These are phyloP conservation scores for Ceraceosorus guamensis DNA, from an alignment of 1,284 basidiomycete genomes.

Conservation along the genomic window DNA sequence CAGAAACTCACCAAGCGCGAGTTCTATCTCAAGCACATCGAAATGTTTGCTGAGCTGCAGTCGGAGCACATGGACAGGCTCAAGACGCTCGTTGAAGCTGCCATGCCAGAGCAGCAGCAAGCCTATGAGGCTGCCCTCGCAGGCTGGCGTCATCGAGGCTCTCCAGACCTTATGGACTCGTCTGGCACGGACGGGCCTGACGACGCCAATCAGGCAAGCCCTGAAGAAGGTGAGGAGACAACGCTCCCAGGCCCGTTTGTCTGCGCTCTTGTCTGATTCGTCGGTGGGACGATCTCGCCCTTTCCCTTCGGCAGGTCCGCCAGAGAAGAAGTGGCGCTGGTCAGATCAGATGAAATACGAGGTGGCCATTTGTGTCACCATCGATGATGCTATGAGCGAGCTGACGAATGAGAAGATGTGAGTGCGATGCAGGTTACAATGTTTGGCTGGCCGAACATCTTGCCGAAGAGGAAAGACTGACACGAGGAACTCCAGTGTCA, in stretches of 20 bases:
- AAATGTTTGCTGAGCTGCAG: background rate
- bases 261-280: background rate
- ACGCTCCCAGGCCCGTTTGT: background rate
- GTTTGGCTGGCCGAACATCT: background rate
- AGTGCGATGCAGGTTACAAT: background rate
- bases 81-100: background rate
- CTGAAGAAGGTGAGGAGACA: background rate
- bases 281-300: background rate
- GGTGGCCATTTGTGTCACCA: background rate
- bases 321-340: background rate
- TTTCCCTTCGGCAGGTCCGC: background rate
- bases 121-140: background rate
- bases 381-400: background rate
- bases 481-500: background rate
- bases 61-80: background rate
- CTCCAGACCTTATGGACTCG: background rate
- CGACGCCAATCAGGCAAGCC: too few relatives aligned
- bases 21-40: background rate
- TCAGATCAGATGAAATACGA: background rate
- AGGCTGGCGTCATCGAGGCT: background rate
- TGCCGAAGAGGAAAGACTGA: background rate
- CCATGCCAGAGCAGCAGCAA: background rate
- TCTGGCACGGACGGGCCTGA: too few relatives aligned
- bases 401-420: background rate
- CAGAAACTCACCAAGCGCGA: constrained; percentile 46